Base-by-base conservation (phyloP, 2,329 filamentous ascomycete genomes). In the Septoria petroselini region DNA sequence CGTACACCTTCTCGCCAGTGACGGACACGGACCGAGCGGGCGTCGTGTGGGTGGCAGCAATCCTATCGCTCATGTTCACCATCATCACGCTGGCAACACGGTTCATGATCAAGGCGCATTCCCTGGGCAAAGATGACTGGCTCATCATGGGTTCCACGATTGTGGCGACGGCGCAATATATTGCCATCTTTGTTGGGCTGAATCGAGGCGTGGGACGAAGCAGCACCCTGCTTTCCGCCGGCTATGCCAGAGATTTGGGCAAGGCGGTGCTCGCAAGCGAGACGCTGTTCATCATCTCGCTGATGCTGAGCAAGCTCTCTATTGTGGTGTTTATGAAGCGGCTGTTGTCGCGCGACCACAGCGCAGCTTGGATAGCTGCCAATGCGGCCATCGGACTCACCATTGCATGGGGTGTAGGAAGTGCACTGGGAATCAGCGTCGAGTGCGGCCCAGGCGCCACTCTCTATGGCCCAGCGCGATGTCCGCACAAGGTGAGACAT, bases 291-390 rank as follows among this genome's bases (percentile, higher is more conserved):
- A 58, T 67, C 21, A 17, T 59, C 8, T 42, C 58, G 6, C 41
- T 65, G 14, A 57, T 52, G 11, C 49, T 63, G 23, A 59, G 63
- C 19, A 67, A 67, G 51, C 50, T 54, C 48, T 63, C 62, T 15
- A 61, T 67, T 42, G 56, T 65, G 8, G 56, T 59, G 18, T 61
- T 67, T 21, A 60, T 67, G 55, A 62, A 61, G 39, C 58, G 64
- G 6, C 53, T 67, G 12, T 64, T 66, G 45, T 61, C 62, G 14
- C 57, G 55, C 7, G 60, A 66, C 12, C 54, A 53, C 34, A 55
- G 53, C 18, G 41, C 29, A 12, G 58, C 58, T 7, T 59, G 58
- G 46, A 51, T 51, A 44, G 45, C 52, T 3, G 55, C 57, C 25
- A 53, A 58, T 14, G 29, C 43, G 11, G 44, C 53, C 9, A 11